Evolutionary conservation across 495 filamentous ascomycete species (phyloP).

Genomic region (Sphaerosporella brunnea): DNA sequence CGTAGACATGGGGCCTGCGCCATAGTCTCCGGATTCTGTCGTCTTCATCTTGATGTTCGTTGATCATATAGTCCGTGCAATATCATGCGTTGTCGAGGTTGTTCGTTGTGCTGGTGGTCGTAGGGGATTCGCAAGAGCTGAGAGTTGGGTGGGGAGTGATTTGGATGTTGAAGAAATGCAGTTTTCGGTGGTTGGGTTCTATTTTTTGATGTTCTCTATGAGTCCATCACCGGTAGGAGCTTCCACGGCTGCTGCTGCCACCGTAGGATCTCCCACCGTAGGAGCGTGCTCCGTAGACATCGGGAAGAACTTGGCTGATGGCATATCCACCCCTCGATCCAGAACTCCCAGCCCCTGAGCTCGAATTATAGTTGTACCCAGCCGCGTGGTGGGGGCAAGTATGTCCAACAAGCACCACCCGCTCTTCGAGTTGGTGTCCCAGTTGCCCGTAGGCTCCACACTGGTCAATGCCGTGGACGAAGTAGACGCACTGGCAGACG

Average conservation of each 20-base stretch:
- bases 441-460: conserved; percentile 52
- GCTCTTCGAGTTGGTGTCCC: conserved; percentile 54
- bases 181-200: neutral
- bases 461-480: conserved; percentile 58
- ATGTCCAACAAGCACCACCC: conserved; percentile 63
- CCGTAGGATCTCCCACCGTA: too few species aligned
- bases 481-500: conserved; percentile 66
- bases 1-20: too few species aligned
- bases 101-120: neutral
- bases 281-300: too few species aligned
- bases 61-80: neutral
- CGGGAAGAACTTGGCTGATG: neutral
- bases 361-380: conserved; percentile 1
- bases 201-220: too few species aligned
- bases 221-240: neutral
- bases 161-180: neutral
- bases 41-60: neutral
- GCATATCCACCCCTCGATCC: too few species aligned
- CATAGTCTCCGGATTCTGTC: neutral
- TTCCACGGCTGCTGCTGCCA: too few species aligned
- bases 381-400: conserved; percentile 43
- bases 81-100: neutral
- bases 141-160: neutral
- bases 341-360: too few species aligned
- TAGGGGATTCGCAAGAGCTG: neutral